Conservation (phyloP, 805 yeast genomes). For the Teunomyces tritomae region DNA sequence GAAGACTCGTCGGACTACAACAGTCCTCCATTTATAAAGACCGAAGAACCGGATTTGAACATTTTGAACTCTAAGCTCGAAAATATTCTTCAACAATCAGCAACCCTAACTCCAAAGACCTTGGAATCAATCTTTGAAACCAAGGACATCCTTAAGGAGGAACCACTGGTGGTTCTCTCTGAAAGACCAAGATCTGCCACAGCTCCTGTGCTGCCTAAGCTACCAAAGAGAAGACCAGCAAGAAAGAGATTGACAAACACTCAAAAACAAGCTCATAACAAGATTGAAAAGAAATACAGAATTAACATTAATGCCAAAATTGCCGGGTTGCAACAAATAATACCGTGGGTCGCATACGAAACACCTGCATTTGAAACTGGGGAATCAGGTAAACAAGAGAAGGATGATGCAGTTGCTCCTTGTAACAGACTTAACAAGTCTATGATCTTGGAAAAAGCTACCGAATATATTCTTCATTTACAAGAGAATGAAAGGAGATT, state of each 20-base stretch:
- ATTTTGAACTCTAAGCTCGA: constrained; percentile 16
- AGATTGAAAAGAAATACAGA: constrained; percentile 68
- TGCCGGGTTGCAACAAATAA: constrained; percentile 61
- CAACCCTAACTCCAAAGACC: constrained; percentile 20
- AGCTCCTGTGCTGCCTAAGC: not conserved
- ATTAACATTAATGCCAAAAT: constrained; percentile 71
- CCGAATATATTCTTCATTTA: constrained; percentile 53
- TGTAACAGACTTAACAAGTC: constrained; percentile 55
- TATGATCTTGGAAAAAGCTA: constrained; percentile 67
- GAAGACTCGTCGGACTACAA: constrained; percentile 10
- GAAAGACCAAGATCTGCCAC: not conserved
- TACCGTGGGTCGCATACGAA: constrained; percentile 65
- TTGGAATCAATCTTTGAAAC: constrained; percentile 30
- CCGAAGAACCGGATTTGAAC: constrained; percentile 5
- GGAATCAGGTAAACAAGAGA: constrained; percentile 5
- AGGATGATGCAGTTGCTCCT: constrained; percentile 7
- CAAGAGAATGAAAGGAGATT: constrained; percentile 32
- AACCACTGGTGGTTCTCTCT: not conserved
- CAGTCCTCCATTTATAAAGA: constrained; percentile 1
- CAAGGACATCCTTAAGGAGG: constrained; percentile 19
- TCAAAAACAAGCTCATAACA: constrained; percentile 72
- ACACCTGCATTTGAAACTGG: constrained; percentile 59
- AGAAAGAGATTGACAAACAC: constrained; percentile 54
- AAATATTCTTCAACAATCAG: constrained; percentile 12
- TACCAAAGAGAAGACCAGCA: constrained; percentile 20